Conservation (phyloP, 805 yeast genomes). For the Myxozyma monticola region DNA sequence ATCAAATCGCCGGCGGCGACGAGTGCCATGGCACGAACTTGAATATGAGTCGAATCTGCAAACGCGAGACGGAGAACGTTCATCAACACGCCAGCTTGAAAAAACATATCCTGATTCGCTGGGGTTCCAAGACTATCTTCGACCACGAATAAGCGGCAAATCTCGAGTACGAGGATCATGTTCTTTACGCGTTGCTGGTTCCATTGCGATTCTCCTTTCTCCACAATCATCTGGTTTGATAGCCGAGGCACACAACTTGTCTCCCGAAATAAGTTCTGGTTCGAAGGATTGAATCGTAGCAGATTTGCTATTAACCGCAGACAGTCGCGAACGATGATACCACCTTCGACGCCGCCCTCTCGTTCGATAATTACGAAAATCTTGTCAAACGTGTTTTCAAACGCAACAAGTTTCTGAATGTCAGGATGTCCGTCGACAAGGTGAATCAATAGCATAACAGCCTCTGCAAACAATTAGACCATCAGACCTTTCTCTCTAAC, state of each 20-base stretch:
- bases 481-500: no score
- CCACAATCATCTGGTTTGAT: constrained; percentile 58
- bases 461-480: constrained; percentile 42
- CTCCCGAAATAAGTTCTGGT: constrained; percentile 85
- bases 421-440: constrained; percentile 78
- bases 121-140: constrained; percentile 69
- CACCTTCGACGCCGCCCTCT: constrained; percentile 89
- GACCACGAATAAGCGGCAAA: constrained; percentile 67
- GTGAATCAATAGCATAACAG: constrained; percentile 71
- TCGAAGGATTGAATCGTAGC: constrained; percentile 78
- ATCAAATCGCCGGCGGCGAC: constrained; percentile 77
- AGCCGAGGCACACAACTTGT: constrained; percentile 73
- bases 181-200: constrained; percentile 72
- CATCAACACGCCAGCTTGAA: constrained; percentile 62
- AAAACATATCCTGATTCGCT: constrained; percentile 60
- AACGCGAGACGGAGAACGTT: constrained; percentile 70
- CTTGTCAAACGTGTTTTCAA: constrained; percentile 86
- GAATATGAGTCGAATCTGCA: constrained; percentile 58
- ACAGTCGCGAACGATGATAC: constrained; percentile 88
- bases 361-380: constrained; percentile 75
- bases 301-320: constrained; percentile 71
- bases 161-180: constrained; percentile 64
- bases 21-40: constrained; percentile 65
- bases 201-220: constrained; percentile 55
- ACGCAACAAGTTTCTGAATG: constrained; percentile 89